Evolutionary conservation across 495 filamentous ascomycete species (phyloP), one percentile per base, ranked within the genome.

Genomic region (Parathielavia appendiculata): DNA sequence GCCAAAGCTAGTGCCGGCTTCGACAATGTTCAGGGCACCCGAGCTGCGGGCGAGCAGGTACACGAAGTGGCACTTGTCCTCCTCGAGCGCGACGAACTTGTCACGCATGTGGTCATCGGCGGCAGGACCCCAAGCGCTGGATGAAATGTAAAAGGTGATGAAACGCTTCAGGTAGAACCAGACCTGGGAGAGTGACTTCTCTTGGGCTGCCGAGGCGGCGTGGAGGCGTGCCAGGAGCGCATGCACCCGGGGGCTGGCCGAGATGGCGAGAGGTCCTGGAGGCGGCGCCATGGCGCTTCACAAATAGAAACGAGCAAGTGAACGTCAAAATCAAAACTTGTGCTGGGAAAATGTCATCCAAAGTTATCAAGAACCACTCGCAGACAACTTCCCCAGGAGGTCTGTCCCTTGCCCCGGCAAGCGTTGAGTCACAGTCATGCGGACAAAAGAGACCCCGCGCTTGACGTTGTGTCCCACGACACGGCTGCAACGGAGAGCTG

Each of bases 71-170:
- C 52, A 55, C 41, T 55, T 55, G 41, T 55, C 52, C 32, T 55
- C 41, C 41, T 55, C 52, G 40, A 55, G 52, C 2, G 52, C 52
- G 11, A 55, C 52, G 41, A 55, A 55, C 41, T 55, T 55, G 52
- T 55, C 52, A 11, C 52, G 52, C 52, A 55, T 55, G 52, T 55
- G 52, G 41, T 55, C 52, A 30, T 55, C 52, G 52, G 52, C 52
- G 17, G 36, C 5, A 1, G 52, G 17, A 5, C 14, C 32, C 52
- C 52, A 55, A 32, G 40, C 6, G 30, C 22, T 55, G 26, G 41
- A 46, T 40, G 46, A 55, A 17, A 55, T 40, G 12, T 46, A 38
- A 41, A 55, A 55, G 30, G 41, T 5, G 52, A 46, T 22, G 30
- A 34, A n/a, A 17, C 52, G 52, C 41, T 55, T 46, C 30, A 55